Evolutionary conservation across 179 eudicot species (phyloP).

Genomic region (Nepenthes alata): DNA sequence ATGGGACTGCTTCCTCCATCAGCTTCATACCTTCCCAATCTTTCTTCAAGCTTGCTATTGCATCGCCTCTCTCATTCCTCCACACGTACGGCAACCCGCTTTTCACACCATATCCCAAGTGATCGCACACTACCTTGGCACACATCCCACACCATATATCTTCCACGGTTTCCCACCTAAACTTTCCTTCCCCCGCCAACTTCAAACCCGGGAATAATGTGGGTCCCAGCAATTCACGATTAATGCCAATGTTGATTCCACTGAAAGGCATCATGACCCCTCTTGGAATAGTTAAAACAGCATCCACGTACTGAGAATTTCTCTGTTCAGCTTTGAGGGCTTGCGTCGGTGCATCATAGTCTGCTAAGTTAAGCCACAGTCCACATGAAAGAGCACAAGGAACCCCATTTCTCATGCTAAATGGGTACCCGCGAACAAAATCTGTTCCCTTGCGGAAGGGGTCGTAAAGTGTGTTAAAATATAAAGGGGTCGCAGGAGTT

Average conservation of each 20-base stretch:
- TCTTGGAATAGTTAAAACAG: conserved; percentile 71
- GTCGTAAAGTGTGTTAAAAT: conserved; percentile 93
- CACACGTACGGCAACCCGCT: conserved; percentile 86
- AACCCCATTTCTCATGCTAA: conserved; percentile 77
- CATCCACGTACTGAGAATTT: conserved; percentile 76
- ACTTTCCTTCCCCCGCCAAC: conserved; percentile 67
- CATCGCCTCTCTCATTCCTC: conserved; percentile 79
- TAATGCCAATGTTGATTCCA: conserved; percentile 73
- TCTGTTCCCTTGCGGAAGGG: conserved; percentile 81
- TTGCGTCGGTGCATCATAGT: conserved; percentile 95
- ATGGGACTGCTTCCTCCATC: conserved; percentile 89
- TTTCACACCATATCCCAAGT: conserved; percentile 68
- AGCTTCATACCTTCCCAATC: conserved; percentile 92
- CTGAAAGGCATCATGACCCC: conserved; percentile 75
- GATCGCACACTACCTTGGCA: conserved; percentile 73
- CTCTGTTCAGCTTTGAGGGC: conserved; percentile 67
- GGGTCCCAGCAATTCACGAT: conserved; percentile 77
- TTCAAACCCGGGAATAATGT: conserved; percentile 77
- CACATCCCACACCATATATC: conserved; percentile 85
- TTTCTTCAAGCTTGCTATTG: conserved; percentile 80
- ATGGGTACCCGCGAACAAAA: conserved; percentile 97
- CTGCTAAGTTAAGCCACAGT: conserved; percentile 89
- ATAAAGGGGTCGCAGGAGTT: conserved; percentile 88
- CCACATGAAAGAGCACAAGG: conserved; percentile 87
- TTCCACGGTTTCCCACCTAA: conserved; percentile 83